These are phyloP conservation scores for Cordyceps pruinosa DNA, from an alignment of 2,329 filamentous ascomycete genomes.

Conservation along the genomic window DNA sequence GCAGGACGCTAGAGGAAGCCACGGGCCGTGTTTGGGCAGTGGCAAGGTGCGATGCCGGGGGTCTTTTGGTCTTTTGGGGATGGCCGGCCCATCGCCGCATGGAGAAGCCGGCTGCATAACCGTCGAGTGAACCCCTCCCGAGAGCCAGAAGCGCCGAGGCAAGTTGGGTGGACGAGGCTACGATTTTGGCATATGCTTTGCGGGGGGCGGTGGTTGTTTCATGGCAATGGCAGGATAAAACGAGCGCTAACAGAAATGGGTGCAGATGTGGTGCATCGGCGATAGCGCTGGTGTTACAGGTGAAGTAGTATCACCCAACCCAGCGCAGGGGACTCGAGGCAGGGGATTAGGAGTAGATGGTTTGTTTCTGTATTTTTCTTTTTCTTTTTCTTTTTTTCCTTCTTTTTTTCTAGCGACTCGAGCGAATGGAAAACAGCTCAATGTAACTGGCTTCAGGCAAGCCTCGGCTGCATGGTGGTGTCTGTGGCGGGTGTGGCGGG, in stretches of 20 bases:
- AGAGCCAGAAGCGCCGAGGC: background rate
- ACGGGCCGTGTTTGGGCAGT: background rate
- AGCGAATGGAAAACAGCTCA: no score
- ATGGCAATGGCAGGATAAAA: no score
- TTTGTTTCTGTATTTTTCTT: no score
- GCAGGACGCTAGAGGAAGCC: conserved; percentile 1
- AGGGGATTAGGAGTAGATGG: no score
- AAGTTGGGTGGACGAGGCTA: background rate
- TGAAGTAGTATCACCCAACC: background rate
- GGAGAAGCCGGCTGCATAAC: background rate
- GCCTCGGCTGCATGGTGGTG: conserved; percentile 1
- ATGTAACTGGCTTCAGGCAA: background rate
- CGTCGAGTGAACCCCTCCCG: background rate
- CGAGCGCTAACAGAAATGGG: no score
- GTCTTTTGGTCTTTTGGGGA: background rate
- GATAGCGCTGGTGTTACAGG: no score
- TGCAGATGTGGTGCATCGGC: background rate
- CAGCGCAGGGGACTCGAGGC: background rate
- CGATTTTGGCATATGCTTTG: conserved; percentile 2
- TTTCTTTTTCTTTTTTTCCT: no score
- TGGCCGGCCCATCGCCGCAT: no score
- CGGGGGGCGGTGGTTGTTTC: background rate
- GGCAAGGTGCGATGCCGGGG: background rate
- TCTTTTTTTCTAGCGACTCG: no score
- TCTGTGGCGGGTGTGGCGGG: background rate